These are phyloP conservation scores for Penium margaritaceum DNA, from an alignment of 139 green algal genomes.

Conservation along the genomic window DNA sequence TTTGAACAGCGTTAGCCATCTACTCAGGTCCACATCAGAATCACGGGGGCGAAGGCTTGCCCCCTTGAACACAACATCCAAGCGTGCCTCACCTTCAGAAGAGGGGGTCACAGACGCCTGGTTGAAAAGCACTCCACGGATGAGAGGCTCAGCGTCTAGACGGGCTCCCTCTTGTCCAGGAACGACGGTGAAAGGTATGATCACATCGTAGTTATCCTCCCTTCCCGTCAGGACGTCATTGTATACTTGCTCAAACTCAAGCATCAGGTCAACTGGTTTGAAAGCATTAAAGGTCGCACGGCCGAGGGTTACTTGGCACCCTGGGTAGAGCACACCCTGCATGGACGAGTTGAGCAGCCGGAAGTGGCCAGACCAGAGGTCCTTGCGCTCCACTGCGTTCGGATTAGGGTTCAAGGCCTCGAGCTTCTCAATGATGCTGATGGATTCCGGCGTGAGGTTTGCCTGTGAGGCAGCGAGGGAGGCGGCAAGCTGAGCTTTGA, in stretches of 20 bases:
- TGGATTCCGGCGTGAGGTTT: neutral
- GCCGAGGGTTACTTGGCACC: neutral
- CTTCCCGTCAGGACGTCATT: neutral
- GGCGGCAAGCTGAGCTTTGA: too few relatives aligned
- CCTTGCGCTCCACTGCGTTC: neutral
- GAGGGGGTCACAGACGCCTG: neutral
- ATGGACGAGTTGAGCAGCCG: constrained; percentile 7
- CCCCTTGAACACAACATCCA: neutral
- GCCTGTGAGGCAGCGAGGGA: too few relatives aligned
- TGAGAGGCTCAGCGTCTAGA: too few relatives aligned
- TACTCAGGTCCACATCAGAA: neutral
- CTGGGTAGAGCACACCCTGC: constrained; percentile 16
- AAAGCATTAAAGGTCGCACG: constrained; percentile 16
- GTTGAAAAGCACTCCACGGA: constrained; percentile 7
- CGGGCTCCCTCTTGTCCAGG: neutral
- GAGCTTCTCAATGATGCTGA: neutral
- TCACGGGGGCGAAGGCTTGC: neutral
- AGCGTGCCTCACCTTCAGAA: neutral
- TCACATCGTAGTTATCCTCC: neutral
- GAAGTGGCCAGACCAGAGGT: neutral
- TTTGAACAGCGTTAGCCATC: constrained; percentile 12
- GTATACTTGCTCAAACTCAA: constrained; percentile 7
- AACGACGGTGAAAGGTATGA: neutral
- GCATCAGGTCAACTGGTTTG: neutral
- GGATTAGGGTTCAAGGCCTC: constrained; percentile 11